Evolutionary conservation across 2,329 filamentous ascomycete genomes (phyloP).

Genomic region (Grosmannia penicillata): DNA sequence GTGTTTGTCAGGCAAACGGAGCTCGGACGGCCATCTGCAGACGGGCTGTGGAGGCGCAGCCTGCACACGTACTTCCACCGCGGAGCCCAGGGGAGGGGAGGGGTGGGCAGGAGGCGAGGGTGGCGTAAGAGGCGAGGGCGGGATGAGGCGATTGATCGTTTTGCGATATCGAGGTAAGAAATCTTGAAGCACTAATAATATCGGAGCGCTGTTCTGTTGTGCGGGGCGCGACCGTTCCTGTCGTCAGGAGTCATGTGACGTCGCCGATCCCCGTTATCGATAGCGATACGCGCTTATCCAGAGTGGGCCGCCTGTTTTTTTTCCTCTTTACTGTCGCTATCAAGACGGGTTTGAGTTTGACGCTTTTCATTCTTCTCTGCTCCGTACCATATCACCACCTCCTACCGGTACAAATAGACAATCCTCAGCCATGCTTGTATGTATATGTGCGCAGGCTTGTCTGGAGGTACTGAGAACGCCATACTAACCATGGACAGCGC

Average conservation of each 20-base stretch:
- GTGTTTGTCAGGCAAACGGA: neutral
- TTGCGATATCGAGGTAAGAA: neutral
- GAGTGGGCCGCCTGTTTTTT: slow-evolving; percentile 5
- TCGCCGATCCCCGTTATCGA: neutral
- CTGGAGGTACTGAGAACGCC: too few relatives aligned
- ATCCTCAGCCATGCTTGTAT: slow-evolving; percentile 9
- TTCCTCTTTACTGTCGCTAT: neutral
- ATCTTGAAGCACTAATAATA: slow-evolving; percentile 1
- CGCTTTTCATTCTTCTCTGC: neutral
- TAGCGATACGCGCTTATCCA: slow-evolving; percentile 7
- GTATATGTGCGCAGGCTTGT: too few relatives aligned
- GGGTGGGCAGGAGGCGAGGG: too few relatives aligned
- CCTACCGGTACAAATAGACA: neutral
- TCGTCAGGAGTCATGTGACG: neutral
- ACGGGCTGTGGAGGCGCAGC: neutral
- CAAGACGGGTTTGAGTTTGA: too few relatives aligned
- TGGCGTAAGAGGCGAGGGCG: neutral
- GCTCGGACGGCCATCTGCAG: neutral
- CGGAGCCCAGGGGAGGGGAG: too few relatives aligned
- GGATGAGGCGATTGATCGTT: neutral
- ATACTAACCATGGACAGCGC: slow-evolving; percentile 24
- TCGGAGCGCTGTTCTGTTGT: slow-evolving; percentile 2
- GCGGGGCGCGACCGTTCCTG: slow-evolving; percentile 4
- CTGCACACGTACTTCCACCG: too few relatives aligned
- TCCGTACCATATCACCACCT: neutral